Conservation (phyloP, 179 eudicot species). For the Spergularia azorica region DNA sequence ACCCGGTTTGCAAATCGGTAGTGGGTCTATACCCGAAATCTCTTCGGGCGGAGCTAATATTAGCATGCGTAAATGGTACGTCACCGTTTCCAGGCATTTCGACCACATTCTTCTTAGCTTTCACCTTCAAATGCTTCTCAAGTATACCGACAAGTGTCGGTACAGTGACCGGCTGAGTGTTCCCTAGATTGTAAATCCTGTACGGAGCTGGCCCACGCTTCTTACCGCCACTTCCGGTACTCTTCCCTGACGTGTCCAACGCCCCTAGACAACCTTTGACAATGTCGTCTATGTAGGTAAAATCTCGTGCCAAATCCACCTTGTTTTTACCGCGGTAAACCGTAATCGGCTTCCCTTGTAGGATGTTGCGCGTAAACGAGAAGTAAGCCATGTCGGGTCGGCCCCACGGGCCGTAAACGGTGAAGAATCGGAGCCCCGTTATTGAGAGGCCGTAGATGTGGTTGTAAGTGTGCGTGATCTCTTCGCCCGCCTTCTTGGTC, state of each 20-base stretch:
- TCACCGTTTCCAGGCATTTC: conserved; percentile 35
- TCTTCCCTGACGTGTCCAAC: conserved; percentile 31
- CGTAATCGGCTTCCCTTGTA: conserved; percentile 42
- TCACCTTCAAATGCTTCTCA: conserved; percentile 40
- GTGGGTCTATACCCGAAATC: conserved; percentile 49
- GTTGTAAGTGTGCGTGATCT: conserved; percentile 43
- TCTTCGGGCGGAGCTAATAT: conserved; percentile 33
- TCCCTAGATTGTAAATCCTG: conserved; percentile 41
- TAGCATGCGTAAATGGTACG: conserved; percentile 45
- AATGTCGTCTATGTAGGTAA: conserved; percentile 43
- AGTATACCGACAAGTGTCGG: conserved; percentile 43
- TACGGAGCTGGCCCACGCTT: conserved; percentile 42
- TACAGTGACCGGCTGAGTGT: conserved; percentile 45
- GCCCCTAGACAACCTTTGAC: conserved; percentile 44
- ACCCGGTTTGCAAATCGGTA: conserved; percentile 44
- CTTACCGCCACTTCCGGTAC: conserved; percentile 47
- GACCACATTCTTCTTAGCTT: conserved; percentile 43
- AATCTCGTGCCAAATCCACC: conserved; percentile 35
- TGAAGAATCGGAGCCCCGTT: conserved; percentile 42
- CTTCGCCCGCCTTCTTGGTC: conserved; percentile 45
- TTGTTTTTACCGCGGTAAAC: conserved; percentile 39
- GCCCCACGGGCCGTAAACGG: conserved; percentile 49
- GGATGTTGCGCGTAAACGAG: conserved; percentile 38
- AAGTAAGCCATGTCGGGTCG: conserved; percentile 47
- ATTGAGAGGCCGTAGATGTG: conserved; percentile 45